Percentiles rank a stretch among this genome's conserved stretches.
Evolutionary conservation across 2,329 filamentous ascomycete species (phyloP).

Genomic region (Raffaelea arxii): DNA sequence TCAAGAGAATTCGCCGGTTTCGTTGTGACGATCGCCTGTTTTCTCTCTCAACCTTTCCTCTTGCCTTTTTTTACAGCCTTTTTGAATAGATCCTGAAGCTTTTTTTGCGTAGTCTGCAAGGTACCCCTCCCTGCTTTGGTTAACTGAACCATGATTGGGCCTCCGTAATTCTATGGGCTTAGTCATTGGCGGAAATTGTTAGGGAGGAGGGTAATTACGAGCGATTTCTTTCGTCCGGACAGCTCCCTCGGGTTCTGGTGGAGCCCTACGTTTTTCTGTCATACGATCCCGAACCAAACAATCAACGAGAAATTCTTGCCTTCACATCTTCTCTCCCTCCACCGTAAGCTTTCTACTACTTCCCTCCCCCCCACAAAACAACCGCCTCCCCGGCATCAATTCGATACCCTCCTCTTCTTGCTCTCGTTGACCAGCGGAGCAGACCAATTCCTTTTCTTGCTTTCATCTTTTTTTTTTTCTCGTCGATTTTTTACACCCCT

Average conservation of each 20-base stretch:
- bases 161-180: no score
- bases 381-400: background rate
- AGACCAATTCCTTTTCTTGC: background rate
- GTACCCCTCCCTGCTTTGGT: slow-evolving; percentile 4
- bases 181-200: slow-evolving; percentile 5
- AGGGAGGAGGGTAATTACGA: slow-evolving; percentile 12
- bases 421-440: background rate
- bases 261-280: slow-evolving; percentile 11
- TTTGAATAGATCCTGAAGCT: no score
- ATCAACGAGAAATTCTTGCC: slow-evolving; percentile 7
- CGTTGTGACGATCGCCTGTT: no score
- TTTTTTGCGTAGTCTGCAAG: background rate
- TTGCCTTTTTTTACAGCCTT: background rate
- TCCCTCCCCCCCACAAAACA: background rate
- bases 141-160: no score
- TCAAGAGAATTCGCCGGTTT: no score
- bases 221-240: slow-evolving; percentile 14
- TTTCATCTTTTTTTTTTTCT: slow-evolving; percentile 1
- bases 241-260: slow-evolving; percentile 11
- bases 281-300: slow-evolving; percentile 12
- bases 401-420: background rate
- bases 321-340: background rate
- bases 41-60: background rate
- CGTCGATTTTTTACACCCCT: background rate
- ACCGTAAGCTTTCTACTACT: slow-evolving; percentile 1